These are phyloP conservation scores for Aureobasidium mangrovei DNA, from an alignment of 2,329 filamentous ascomycete genomes.

Conservation along the genomic window DNA sequence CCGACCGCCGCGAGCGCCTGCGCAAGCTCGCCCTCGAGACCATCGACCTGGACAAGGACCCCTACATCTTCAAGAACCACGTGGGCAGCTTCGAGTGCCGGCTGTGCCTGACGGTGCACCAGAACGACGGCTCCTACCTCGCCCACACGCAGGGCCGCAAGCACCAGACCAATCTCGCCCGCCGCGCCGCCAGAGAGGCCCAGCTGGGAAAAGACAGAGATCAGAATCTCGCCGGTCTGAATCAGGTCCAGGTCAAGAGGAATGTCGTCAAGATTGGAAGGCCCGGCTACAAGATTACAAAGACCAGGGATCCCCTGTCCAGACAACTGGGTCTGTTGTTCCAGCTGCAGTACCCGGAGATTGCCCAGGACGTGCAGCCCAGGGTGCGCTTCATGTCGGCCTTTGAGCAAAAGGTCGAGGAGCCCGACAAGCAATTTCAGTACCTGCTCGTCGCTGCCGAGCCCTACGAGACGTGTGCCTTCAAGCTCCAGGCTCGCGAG, in stretches of 20 bases:
- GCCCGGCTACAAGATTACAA: constrained; percentile 96
- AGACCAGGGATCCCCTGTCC: constrained; percentile 81
- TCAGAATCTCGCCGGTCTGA: constrained; percentile 56
- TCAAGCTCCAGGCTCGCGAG: constrained; percentile 90
- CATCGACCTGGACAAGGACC: constrained; percentile 98
- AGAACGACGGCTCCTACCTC: constrained; percentile 97
- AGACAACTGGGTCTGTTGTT: constrained; percentile 88
- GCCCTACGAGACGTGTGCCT: constrained; percentile 94
- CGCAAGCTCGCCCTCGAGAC: constrained; percentile 97
- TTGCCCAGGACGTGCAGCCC: constrained; percentile 63
- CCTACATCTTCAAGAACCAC: constrained; percentile 99
- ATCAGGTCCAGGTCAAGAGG: constrained; percentile 59
- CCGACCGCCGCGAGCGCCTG: constrained; percentile 91
- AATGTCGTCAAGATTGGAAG: constrained; percentile 92
- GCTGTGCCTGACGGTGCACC: constrained; percentile 92
- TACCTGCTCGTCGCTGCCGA: constrained; percentile 92
- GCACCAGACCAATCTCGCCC: constrained; percentile 95
- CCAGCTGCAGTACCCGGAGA: constrained; percentile 92
- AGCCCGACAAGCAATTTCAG: constrained; percentile 88
- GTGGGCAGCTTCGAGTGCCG: constrained; percentile 97
- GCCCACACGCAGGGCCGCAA: constrained; percentile 98
- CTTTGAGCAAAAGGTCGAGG: constrained; percentile 90
- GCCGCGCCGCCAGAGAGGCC: constrained; percentile 89
- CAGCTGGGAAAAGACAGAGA: constrained; percentile 70
- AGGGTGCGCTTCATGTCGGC: constrained; percentile 96